Evolutionary conservation across 768 basidiomycete species (phyloP), one percentile per base, ranked within the genome.

Genomic region (Pleurotus salmoneostramineus): DNA sequence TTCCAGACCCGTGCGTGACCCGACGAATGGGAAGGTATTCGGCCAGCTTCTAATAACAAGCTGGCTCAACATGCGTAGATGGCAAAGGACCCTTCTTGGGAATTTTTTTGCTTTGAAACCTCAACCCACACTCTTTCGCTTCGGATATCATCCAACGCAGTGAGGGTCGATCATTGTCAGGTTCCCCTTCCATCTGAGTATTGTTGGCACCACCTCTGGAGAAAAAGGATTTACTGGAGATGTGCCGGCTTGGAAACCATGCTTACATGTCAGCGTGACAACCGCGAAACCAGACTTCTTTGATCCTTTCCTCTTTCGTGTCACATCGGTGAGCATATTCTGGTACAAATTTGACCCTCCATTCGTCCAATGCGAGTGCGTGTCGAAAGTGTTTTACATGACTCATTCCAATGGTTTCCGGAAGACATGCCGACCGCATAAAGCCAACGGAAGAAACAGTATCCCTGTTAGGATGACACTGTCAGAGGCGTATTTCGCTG

Each of bases 361-460:
- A 65, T 47, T 80, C 80, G 56, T 80, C 79, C 27, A 80, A 64
- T 0, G 80, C 79, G 2, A 80, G 64, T 1, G 77, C 79, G 61
- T 80, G 79, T 5, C 78, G 72, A 56, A 80, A 79, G 43, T 67
- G 68, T 42, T 74, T 75, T 4, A 79, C 67, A 55, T 77, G 71
- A 40, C 58, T 59, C 64, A 64, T 64, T 45, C 47, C 48, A 44
- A 58, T 67, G 5, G 74, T 74, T 31, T 58, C 60, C 3, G 78
- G 75, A 6, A 77, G 56, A 15, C 59, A 65, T 6, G 58, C 66
- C 11, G 57, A 61, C 44, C 76, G 62, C 2, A 68, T 42, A 3
- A 77, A 8, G 2, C 79, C 76, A 42, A 80, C 69, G 0, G 78
- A 77, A 2, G 79, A 79, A 4, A 80, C 79, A 1, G 77, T 78